Evolutionary conservation across 1,284 basidiomycete species (phyloP).

Genomic region (Ustilago tritici): DNA sequence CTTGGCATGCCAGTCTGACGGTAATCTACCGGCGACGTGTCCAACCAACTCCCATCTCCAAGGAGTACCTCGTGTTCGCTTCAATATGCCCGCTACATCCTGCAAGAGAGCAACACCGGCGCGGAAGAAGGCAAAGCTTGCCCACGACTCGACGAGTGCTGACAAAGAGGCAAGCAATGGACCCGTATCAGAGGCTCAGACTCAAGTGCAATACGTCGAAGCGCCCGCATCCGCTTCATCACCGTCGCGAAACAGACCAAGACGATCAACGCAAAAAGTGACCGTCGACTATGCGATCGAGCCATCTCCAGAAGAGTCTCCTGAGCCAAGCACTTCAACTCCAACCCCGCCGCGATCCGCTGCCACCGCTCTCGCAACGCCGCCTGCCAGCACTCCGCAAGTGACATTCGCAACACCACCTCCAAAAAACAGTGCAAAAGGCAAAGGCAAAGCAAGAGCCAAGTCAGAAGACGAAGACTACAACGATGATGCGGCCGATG

Average conservation of each 20-base stretch:
- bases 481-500: conserved; percentile 16
- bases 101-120: conserved; percentile 20
- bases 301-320: neutral
- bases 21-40: too few relatives aligned
- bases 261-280: conserved; percentile 1
- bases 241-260: neutral
- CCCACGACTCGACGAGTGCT: neutral
- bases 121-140: conserved; percentile 27
- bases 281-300: neutral
- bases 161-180: neutral
- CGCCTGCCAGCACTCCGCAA: neutral
- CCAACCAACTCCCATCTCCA: too few relatives aligned
- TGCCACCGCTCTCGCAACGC: neutral
- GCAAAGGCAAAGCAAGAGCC: conserved; percentile 23
- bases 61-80: neutral
- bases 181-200: neutral
- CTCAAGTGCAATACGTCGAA: neutral
- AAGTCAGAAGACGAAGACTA: conserved; percentile 8
- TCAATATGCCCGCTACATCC: conserved; percentile 23
- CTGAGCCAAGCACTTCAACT: neutral
- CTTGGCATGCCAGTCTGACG: too few relatives aligned
- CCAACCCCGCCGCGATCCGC: neutral
- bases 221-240: neutral
- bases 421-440: conserved; percentile 9
- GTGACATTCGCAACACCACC: neutral